phyloP scores from a whole-genome alignment of 495 filamentous ascomycete genomes.

The Aspergillus baeticus region DNA sequence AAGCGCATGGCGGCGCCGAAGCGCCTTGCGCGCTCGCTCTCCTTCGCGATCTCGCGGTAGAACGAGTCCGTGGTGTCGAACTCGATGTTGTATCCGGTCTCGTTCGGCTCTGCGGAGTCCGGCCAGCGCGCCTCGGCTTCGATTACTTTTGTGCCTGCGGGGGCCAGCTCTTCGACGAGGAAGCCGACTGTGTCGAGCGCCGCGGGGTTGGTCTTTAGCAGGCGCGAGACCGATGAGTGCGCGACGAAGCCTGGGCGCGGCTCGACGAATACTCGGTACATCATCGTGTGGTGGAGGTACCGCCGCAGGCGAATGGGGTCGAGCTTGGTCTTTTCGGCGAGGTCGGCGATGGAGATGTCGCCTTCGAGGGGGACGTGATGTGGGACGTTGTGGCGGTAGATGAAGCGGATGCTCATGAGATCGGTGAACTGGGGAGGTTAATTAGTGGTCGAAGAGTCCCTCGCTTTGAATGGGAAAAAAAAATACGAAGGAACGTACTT shows the following conservation, averaged over 20 bases:
- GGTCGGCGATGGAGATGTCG: neutral
- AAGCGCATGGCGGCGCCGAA: neutral
- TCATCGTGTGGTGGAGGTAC: neutral
- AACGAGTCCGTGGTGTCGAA: neutral
- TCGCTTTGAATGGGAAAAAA: neutral
- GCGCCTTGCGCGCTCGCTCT: neutral
- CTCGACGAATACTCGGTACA: neutral
- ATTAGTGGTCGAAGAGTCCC: neutral
- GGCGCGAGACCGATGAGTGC: neutral
- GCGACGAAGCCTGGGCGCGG: neutral
- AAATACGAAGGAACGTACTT: neutral
- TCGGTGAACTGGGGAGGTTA: neutral
- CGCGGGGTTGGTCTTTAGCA: neutral
- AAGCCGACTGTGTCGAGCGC: neutral
- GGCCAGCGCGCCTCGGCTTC: neutral
- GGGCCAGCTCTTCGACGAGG: neutral
- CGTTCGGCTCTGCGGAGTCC: neutral
- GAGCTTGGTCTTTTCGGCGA: neutral
- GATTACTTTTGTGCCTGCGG: neutral
- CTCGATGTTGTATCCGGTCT: neutral
- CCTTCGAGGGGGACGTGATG: neutral
- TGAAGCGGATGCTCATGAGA: conserved; percentile 1
- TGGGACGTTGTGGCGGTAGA: neutral
- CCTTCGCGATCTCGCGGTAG: neutral
- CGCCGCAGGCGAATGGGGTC: neutral